Evolutionary conservation across 352 stramenopile genomes (phyloP).

Genomic region (Pilasporangium apinafurcum): DNA sequence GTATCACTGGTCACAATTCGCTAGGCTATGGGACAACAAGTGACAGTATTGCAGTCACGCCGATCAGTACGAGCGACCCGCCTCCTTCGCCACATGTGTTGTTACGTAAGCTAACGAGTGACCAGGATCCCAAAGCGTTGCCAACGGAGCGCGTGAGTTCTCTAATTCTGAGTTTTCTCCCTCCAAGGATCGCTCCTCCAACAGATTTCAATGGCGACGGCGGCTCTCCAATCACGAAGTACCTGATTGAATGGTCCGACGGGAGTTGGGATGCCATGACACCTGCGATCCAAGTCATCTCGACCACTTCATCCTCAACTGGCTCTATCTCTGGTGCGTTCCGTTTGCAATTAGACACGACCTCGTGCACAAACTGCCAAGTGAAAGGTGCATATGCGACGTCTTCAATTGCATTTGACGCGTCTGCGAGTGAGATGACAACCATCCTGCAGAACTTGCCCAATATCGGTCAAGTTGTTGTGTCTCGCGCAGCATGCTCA

Average conservation of each 20-base stretch:
- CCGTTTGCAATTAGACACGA: conserved; percentile 83
- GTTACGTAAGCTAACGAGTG: conserved; percentile 27
- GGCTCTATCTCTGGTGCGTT: conserved; percentile 59
- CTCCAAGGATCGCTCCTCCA: conserved; percentile 29
- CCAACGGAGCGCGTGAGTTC: conserved; percentile 61
- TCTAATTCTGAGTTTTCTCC: conserved; percentile 80
- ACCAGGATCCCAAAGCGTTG: conserved; percentile 23
- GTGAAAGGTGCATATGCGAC: conserved; percentile 58
- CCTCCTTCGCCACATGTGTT: conserved; percentile 67
- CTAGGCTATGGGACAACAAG: conserved; percentile 83
- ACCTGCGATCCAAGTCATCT: conserved; percentile 58
- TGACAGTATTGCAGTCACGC: conserved; percentile 64
- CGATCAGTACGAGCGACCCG: conserved; percentile 86
- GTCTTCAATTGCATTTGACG: conserved; percentile 66
- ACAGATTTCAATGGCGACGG: conserved; percentile 79
- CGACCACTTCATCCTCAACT: conserved; percentile 28
- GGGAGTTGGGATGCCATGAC: conserved; percentile 60
- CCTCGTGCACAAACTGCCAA: conserved; percentile 63
- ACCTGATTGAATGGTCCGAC: conserved; percentile 93
- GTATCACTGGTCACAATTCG: conserved; percentile 88
- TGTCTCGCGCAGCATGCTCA: conserved; percentile 33
- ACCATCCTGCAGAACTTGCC: conserved; percentile 89
- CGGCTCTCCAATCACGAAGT: conserved; percentile 80
- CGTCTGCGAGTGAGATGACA: conserved; percentile 50
- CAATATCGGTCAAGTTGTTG: conserved; percentile 89